phyloP scores from a whole-genome alignment of 768 basidiomycete species.

The Gloeophyllum trabeum region DNA sequence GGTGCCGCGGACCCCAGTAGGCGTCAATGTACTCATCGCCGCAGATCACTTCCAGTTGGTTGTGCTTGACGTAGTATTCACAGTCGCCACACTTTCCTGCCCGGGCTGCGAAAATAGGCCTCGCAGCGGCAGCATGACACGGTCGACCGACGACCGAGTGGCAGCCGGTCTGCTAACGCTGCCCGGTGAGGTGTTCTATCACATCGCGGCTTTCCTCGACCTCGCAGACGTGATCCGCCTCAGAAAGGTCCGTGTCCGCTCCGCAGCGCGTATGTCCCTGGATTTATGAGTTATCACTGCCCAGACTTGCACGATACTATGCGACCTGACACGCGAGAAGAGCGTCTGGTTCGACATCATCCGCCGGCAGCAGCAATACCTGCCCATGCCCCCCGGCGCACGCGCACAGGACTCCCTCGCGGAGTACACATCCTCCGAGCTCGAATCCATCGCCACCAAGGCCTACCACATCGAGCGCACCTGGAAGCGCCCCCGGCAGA shows the following conservation, averaged over 20 bases:
- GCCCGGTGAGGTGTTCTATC: constrained; percentile 13
- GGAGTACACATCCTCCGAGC: neutral
- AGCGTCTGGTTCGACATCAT: constrained; percentile 12
- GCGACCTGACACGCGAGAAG: constrained; percentile 9
- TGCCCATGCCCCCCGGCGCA: constrained; percentile 9
- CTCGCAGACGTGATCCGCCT: constrained; percentile 9
- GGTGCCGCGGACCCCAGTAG: too few relatives aligned
- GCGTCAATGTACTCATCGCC: too few relatives aligned
- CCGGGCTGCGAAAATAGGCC: too few relatives aligned
- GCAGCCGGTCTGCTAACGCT: constrained; percentile 9
- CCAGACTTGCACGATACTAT: constrained; percentile 9
- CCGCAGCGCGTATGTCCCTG: neutral
- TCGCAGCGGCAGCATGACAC: too few relatives aligned
- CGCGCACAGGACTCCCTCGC: constrained; percentile 1
- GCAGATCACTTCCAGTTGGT: too few relatives aligned
- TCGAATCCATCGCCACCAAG: constrained; percentile 6
- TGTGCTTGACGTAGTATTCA: too few relatives aligned
- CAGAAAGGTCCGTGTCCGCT: constrained; percentile 8
- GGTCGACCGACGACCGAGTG: too few relatives aligned
- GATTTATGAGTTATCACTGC: neutral
- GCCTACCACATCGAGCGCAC: constrained; percentile 1
- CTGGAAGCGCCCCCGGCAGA: constrained; percentile 9
- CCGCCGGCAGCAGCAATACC: neutral
- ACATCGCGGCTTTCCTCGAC: constrained; percentile 7
- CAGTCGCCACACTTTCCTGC: too few relatives aligned